Evolutionary conservation across 768 basidiomycete genomes (phyloP).

Genomic region (Lenzites betulinus): DNA sequence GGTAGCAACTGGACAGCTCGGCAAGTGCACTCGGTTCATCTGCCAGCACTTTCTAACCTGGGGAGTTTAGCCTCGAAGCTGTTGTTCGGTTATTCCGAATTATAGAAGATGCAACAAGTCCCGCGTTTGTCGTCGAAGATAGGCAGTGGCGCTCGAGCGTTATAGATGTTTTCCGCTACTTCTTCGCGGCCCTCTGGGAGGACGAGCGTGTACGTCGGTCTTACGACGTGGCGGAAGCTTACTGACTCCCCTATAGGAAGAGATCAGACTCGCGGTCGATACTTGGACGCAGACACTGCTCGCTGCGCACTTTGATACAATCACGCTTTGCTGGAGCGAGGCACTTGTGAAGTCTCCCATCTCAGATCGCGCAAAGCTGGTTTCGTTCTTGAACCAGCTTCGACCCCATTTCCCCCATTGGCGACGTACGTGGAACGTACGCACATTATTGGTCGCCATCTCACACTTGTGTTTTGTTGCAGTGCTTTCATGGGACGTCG

Average conservation of each 20-base stretch:
- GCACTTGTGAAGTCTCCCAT: constrained; percentile 56
- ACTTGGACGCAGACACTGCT: constrained; percentile 62
- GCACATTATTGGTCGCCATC: background rate
- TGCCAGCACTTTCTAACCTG: background rate
- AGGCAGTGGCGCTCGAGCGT: constrained; percentile 70
- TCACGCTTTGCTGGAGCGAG: constrained; percentile 70
- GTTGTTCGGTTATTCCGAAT: constrained; percentile 63
- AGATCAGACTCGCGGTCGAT: constrained; percentile 60
- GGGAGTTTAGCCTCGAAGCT: constrained; percentile 47
- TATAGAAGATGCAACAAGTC: constrained; percentile 64
- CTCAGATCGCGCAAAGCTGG: constrained; percentile 56
- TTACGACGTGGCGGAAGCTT: background rate
- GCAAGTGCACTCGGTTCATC: constrained; percentile 34
- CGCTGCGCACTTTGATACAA: constrained; percentile 64
- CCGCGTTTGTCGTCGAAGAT: constrained; percentile 60
- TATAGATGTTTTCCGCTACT: constrained; percentile 56
- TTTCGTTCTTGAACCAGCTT: constrained; percentile 66
- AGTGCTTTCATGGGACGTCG: constrained; percentile 69
- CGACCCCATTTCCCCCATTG: constrained; percentile 68
- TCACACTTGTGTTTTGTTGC: background rate
- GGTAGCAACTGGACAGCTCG: constrained; percentile 49
- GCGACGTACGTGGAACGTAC: constrained; percentile 47
- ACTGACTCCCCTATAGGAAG: constrained; percentile 51
- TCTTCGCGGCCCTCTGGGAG: constrained; percentile 63
- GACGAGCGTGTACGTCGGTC: constrained; percentile 53